phyloP scores from a whole-genome alignment of 257 asterid species.

The Solanum chmielewskii region DNA sequence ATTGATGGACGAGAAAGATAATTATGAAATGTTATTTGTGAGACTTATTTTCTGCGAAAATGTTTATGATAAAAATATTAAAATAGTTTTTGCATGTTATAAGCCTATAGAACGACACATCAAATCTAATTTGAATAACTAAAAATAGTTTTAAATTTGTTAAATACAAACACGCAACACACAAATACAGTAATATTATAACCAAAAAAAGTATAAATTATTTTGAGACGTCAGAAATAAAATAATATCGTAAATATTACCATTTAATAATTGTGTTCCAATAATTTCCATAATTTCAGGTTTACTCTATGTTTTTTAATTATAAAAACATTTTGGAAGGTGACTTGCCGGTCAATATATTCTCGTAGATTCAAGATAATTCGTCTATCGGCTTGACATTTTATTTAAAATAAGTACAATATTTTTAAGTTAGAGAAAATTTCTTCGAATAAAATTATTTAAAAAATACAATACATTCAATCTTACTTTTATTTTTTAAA shows the following conservation, averaged over 20 bases:
- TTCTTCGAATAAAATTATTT: not conserved
- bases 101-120: not conserved
- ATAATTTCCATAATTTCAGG: not conserved
- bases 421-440: not conserved
- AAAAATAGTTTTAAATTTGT: not conserved
- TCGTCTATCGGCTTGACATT: not conserved
- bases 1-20: rapidly evolving
- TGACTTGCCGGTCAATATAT: not conserved
- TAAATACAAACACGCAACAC: not conserved
- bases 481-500: too few species aligned
- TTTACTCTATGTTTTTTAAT: not conserved
- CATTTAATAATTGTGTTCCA: not conserved
- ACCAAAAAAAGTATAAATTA: not conserved
- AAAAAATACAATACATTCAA: too few species aligned
- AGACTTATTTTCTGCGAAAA: not conserved
- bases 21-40: not conserved
- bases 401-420: not conserved
- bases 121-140: not conserved
- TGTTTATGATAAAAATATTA: not conserved
- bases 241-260: not conserved
- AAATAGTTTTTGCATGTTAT: not conserved
- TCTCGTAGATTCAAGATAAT: not conserved
- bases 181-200: not conserved
- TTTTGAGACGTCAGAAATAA: not conserved
- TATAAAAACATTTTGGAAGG: not conserved